Evolutionary conservation across 2,329 filamentous ascomycete species (phyloP).

Genomic region (Fusarium mangiferae): DNA sequence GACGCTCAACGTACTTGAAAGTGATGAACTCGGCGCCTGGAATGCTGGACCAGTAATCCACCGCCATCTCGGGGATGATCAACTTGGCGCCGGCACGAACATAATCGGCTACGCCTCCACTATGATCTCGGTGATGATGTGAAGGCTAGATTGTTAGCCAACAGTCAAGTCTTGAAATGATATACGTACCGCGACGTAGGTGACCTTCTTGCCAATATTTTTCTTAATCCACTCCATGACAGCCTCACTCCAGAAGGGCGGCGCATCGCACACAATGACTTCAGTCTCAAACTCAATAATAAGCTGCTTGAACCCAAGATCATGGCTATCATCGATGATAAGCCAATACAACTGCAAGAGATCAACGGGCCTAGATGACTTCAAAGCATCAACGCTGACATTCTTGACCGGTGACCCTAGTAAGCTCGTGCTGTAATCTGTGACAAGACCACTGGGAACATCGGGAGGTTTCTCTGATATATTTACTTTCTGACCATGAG

Average conservation of each 20-base stretch:
- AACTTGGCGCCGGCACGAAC: constrained; percentile 6
- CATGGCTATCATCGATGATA: neutral
- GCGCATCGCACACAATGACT: constrained; percentile 24
- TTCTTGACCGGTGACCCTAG: constrained; percentile 6
- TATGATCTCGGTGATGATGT: constrained; percentile 32
- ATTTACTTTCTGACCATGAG: neutral
- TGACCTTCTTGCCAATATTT: constrained; percentile 16
- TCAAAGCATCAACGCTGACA: neutral
- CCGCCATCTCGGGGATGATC: constrained; percentile 13
- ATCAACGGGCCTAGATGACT: neutral
- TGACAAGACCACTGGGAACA: constrained; percentile 5
- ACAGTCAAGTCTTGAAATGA: fast-evolving
- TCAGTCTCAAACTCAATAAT: constrained; percentile 30
- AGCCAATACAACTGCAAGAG: constrained; percentile 20
- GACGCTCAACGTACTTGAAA: constrained; percentile 6
- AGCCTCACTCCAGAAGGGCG: neutral
- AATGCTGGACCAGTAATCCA: constrained; percentile 17
- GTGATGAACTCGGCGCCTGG: constrained; percentile 1
- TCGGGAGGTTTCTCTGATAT: neutral
- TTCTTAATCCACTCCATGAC: constrained; percentile 21
- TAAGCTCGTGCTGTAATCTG: constrained; percentile 26
- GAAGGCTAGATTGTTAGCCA: neutral
- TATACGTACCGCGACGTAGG: constrained; percentile 9
- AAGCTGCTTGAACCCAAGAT: constrained; percentile 22
- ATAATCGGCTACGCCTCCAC: constrained; percentile 8